phyloP scores from a whole-genome alignment of 2,329 filamentous ascomycete genomes.

The Aspergillus terreus region DNA sequence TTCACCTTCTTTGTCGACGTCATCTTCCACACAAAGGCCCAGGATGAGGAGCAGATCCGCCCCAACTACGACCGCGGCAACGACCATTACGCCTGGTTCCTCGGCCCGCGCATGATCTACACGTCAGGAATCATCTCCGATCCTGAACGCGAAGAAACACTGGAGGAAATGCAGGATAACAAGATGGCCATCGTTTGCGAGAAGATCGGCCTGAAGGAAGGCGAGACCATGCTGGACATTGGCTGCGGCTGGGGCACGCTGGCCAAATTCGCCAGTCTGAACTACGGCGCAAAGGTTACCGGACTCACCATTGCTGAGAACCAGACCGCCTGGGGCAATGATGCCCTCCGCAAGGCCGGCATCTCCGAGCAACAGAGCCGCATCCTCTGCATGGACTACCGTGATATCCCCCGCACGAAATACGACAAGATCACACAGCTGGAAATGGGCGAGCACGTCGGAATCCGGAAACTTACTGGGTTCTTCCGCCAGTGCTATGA shows the following conservation, averaged over 20 bases:
- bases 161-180: constrained; percentile 64
- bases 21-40: constrained; percentile 25
- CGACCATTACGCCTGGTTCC: constrained; percentile 33
- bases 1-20: constrained; percentile 25
- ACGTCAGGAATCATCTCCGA: constrained; percentile 31
- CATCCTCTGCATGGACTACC: constrained; percentile 89
- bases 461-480: constrained; percentile 70
- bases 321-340: constrained; percentile 88
- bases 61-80: constrained; percentile 31
- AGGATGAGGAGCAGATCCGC: constrained; percentile 32
- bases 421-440: constrained; percentile 90
- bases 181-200: constrained; percentile 85
- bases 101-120: constrained; percentile 34
- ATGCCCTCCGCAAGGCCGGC: constrained; percentile 69
- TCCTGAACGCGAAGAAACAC: constrained; percentile 24
- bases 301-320: constrained; percentile 85
- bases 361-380: constrained; percentile 76
- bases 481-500: constrained; percentile 79
- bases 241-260: constrained; percentile 92
- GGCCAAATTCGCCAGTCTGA: constrained; percentile 76
- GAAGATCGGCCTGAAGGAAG: constrained; percentile 74
- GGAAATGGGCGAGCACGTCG: constrained; percentile 93
- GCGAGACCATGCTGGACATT: constrained; percentile 78
- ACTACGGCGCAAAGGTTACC: constrained; percentile 66
- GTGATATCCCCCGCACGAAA: constrained; percentile 73